Base-by-base conservation (phyloP, 306 rosid species). In the Senna siamea region DNA sequence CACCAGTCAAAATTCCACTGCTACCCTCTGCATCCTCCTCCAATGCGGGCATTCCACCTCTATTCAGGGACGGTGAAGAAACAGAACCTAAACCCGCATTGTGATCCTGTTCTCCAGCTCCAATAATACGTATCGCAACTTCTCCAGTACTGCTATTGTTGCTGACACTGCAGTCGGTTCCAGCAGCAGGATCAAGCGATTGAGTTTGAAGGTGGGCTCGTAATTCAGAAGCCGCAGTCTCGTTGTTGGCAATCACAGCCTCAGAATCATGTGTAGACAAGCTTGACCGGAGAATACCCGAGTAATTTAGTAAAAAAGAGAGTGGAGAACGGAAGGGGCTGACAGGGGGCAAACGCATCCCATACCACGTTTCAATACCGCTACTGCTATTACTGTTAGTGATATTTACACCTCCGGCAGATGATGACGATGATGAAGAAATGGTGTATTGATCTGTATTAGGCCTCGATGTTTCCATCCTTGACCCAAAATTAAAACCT, bases 91-190 rank as follows among this genome's bases (percentile, higher is more conserved):
- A 40, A 46, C 58, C 67, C 3, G 18, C 35, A 22, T 76, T 43
- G 13, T 66, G 69, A 26, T 59, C 86, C 34, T 62, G 88, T 8
- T 82, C 92, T 2, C 78, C 79, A 17, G 69, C 75, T n/a, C 85
- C 93, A 28, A 83, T 85, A 5, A 89, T 92, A 69, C 89, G 70
- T 67, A 87, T 84, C 0, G 90, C 81, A 76, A 92, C 93, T 82
- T 84, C 96, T 14, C 79, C 88, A 4, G 89, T 30, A 4, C 67
- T 79, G 28, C 66, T 61, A 3, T 78, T 73, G 14, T 60, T 76
- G 43, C 88, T 57, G 41, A 70, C 73, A 19, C 83, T 22, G 20
- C 82, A 75, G 26, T 70, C 66, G 15, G 75, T 57, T 26, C 18
- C 69, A n/a, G 79, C 32, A 13, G 80, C 37, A 34, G 86, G 40